Base-by-base conservation (phyloP, 2,329 filamentous ascomycete genomes). In the Arthrobotrys conoides region DNA sequence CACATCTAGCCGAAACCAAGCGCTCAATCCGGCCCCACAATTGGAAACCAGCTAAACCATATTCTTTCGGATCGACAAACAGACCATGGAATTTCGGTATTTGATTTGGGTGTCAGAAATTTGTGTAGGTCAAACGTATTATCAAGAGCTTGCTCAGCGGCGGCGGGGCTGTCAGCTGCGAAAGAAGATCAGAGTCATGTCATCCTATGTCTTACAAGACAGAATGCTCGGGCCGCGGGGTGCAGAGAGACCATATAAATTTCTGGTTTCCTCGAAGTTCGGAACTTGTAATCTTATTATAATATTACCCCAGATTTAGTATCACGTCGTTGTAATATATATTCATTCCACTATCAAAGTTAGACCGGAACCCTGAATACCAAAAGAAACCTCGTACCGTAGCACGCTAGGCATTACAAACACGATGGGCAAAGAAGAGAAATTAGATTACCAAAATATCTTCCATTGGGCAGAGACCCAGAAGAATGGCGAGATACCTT, bases 401-500 rank as follows among this genome's bases (percentile, higher is more conserved):
- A 20, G n/a, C 27, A n/a, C n/a, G 27, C n/a, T 22, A 38, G 16
- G 8, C 3, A 59, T 14, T 9, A 38, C 53, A 38, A 6, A 3
- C 36, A 59, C 0, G 8, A 76, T 76, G 72, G 59, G 66, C 6
- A 70, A 76, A 59, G 55, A 61, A 41, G 63, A 24, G 63, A 30
- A 57, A 59, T 27, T 44, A 44, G 86, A 88, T 51, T 88, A 87
- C 80, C 86, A 87, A 68, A 86, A 87, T 64, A 86, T 87, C 81
- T 87, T 88, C 76, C 87, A 88, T 81, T 90, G 88, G 88, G 88
- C 88, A 0, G 88, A 89, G 81, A 89, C 88, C n/a, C 88, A 90
- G 80, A 86, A 89, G 81, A 86, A 89, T 82, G 88, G 86, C 0
- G 81, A 84, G 0, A 86, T 89, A 27, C 88, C 88, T 10, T 88